Base-by-base conservation (phyloP, 208 protist species). In the Vickermania spadyakhi region DNA sequence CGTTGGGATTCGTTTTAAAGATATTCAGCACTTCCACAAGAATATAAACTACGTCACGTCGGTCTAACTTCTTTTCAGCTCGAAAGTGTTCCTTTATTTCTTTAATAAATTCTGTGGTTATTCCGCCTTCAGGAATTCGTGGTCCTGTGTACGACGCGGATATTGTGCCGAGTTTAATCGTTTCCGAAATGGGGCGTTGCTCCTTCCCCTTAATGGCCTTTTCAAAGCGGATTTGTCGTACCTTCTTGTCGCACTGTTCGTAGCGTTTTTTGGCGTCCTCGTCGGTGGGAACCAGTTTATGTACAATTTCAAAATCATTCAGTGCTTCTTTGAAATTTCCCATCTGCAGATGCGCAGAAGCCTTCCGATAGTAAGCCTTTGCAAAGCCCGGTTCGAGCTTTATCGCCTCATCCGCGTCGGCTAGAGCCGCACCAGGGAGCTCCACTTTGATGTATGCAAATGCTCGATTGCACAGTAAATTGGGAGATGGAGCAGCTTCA, bases 361-460 rank as follows among this genome's bases (percentile, higher is more conserved):
- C 98, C 42, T 96, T 88, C 63, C 97, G 86, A 79, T 99, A 99
- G 72, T 99, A 98, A 11, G 93, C 97, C 84, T 99, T 99, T 1
- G 97, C 78, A 56, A 97, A 98, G 36, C 68, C 79, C 1, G 88
- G 85, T 45, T 99, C 97, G 14, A 98, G 49, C 22, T 83, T 72
- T 27, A 98, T 80, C 7, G 96, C 88, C 52, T 79, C 81, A 13
- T 92, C 82, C 23, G 96, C 96, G 60, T 99, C 97, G 0, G 70
- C 52, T 13, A 99, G 72, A 7, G 97, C 96, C 2, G 81, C 81
- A 13, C 97, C 96, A 54, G 88, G 76, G 28, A 94, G 74, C 62
- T 97, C 93, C 0, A 75, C 73, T 60, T 97, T 98, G 57, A 98
- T 51, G 69, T 98, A 93, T 18, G 95, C 83, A 62, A 98, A 91